phyloP scores from a whole-genome alignment of 106 monocot genomes.

The Dendrobium catenatum region DNA sequence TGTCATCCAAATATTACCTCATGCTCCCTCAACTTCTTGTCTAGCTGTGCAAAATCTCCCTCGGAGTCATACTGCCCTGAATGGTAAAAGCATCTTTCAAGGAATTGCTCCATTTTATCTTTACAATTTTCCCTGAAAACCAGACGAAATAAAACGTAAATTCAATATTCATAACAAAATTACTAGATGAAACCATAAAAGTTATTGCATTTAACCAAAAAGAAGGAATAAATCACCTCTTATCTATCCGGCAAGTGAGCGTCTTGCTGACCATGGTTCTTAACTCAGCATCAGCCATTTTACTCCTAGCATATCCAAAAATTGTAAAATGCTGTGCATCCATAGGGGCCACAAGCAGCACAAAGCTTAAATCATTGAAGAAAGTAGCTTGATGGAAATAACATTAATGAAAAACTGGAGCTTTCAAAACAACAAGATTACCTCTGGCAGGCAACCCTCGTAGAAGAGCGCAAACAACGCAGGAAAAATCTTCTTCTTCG shows the following conservation, averaged over 20 bases:
- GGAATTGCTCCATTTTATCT: slow-evolving; percentile 59
- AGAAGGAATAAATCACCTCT: slow-evolving; percentile 33
- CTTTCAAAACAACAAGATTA: slow-evolving; percentile 10
- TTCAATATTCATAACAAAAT: not conserved
- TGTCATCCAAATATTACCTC: slow-evolving; percentile 25
- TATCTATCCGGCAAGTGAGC: slow-evolving; percentile 88
- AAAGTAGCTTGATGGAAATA: not conserved
- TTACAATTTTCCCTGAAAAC: slow-evolving; percentile 40
- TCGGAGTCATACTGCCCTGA: slow-evolving; percentile 59
- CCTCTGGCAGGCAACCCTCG: slow-evolving; percentile 90
- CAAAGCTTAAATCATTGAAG: not conserved
- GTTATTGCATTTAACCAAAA: not conserved
- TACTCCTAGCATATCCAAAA: slow-evolving; percentile 89
- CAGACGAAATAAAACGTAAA: not conserved
- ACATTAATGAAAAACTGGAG: not conserved
- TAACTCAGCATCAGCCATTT: slow-evolving; percentile 84
- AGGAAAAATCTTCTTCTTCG: slow-evolving; percentile 96
- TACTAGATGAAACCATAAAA: not conserved
- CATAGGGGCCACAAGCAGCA: not conserved
- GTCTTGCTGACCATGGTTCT: slow-evolving; percentile 81
- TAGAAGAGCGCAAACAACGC: slow-evolving; percentile 92
- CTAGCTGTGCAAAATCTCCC: slow-evolving; percentile 42
- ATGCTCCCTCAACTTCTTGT: slow-evolving; percentile 51
- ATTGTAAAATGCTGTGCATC: slow-evolving; percentile 78
- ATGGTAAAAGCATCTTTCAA: slow-evolving; percentile 61